These are phyloP conservation scores for Sporothrix globosa DNA, from an alignment of 2,329 filamentous ascomycete genomes.

Conservation along the genomic window DNA sequence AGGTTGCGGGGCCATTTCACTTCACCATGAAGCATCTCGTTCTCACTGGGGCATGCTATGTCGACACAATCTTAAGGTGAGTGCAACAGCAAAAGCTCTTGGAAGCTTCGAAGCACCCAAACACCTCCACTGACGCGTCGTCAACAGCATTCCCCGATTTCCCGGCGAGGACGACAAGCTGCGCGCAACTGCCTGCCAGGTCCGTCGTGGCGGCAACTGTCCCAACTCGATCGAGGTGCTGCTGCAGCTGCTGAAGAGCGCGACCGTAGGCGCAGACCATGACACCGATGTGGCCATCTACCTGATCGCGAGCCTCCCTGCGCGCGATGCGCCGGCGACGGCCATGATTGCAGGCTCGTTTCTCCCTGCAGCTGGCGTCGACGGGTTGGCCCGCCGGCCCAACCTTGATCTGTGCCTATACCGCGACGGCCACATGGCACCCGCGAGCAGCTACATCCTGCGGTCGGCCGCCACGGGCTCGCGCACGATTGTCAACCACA, in stretches of 20 bases:
- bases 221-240: slow-evolving; percentile 73
- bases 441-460: slow-evolving; percentile 71
- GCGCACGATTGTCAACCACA: slow-evolving; percentile 72
- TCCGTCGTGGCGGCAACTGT: slow-evolving; percentile 72
- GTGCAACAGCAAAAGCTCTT: slow-evolving; percentile 37
- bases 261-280: too few relatives aligned
- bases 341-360: slow-evolving; percentile 27
- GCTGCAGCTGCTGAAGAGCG: slow-evolving; percentile 58
- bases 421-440: slow-evolving; percentile 56
- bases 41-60: slow-evolving; percentile 68
- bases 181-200: slow-evolving; percentile 61
- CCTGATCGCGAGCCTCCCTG: slow-evolving; percentile 60
- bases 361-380: slow-evolving; percentile 19
- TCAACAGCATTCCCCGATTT: slow-evolving; percentile 63
- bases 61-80: slow-evolving; percentile 71
- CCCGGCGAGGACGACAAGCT: slow-evolving; percentile 73
- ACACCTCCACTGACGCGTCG: slow-evolving; percentile 1
- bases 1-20: slow-evolving; percentile 30
- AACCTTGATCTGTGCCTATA: slow-evolving; percentile 62
- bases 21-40: slow-evolving; percentile 60
- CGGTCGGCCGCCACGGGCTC: slow-evolving; percentile 62
- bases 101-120: neutral
- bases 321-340: slow-evolving; percentile 45
- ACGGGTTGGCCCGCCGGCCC: slow-evolving; percentile 41
- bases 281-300: slow-evolving; percentile 43